Conservation (phyloP, 169 alveolate genomes). For the Plasmodium vinckei region DNA sequence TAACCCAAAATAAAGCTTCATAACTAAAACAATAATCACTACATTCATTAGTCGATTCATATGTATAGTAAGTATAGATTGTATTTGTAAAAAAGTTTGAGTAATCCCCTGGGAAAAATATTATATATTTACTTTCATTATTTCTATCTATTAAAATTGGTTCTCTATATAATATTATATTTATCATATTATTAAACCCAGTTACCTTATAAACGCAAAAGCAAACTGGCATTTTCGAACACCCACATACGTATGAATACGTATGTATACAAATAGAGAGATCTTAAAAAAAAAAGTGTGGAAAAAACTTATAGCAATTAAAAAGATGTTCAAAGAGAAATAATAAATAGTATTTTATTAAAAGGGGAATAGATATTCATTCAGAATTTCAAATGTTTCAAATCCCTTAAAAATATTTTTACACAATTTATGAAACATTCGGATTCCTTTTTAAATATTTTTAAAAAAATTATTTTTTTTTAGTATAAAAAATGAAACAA, state of each 20-base stretch:
- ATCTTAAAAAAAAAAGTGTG: not conserved
- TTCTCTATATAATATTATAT: constrained; percentile 56
- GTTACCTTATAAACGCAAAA: constrained; percentile 32
- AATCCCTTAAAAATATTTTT: too few species aligned
- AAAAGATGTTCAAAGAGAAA: not conserved
- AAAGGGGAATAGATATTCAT: too few species aligned
- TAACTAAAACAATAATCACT: constrained; percentile 56
- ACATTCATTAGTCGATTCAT: constrained; percentile 22
- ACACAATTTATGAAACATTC: too few species aligned
- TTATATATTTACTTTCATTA: constrained; percentile 21
- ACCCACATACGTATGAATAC: not conserved
- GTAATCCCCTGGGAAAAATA: constrained; percentile 73
- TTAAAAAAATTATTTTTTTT: too few species aligned
- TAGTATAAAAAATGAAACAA: too few species aligned
- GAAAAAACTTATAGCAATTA: not conserved
- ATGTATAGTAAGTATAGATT: constrained; percentile 41
- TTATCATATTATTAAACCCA: constrained; percentile 40
- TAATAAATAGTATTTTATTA: too few species aligned
- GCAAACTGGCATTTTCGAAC: constrained; percentile 56
- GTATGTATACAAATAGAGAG: not conserved
- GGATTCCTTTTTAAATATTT: too few species aligned
- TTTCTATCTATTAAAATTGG: constrained; percentile 27
- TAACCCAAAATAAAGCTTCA: constrained; percentile 71
- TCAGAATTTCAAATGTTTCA: too few species aligned
- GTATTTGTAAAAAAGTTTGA: constrained; percentile 60